A percentile compares a stretch with the other conserved stretches of the same genome.
phyloP scores from a whole-genome alignment of 805 yeast species.

The Kuraishia piskuri region DNA sequence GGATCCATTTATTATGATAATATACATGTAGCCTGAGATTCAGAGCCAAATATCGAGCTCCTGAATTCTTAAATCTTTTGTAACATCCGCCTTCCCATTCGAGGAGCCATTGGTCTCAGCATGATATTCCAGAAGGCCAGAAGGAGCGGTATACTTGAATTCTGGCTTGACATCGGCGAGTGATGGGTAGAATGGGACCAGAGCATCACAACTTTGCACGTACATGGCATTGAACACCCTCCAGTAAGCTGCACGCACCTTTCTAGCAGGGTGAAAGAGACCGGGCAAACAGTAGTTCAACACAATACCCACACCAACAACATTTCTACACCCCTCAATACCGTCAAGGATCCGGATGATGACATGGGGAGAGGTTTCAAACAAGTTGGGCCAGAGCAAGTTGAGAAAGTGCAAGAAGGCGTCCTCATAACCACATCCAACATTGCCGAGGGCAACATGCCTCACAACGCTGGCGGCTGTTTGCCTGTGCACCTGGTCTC shows the following conservation, averaged over 20 bases:
- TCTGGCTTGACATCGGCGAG: constrained; percentile 20
- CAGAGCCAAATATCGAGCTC: background rate
- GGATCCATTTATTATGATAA: background rate
- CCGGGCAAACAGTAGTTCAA: constrained; percentile 82
- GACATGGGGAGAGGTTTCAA: constrained; percentile 94
- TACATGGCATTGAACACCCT: constrained; percentile 69
- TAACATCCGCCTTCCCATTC: background rate
- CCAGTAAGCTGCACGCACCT: constrained; percentile 85
- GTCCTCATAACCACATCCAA: constrained; percentile 70
- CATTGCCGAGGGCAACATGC: constrained; percentile 73
- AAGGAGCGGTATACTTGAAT: background rate
- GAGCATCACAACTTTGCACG: constrained; percentile 59
- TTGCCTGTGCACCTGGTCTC: constrained; percentile 91
- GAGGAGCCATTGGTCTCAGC: background rate
- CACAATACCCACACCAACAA: constrained; percentile 69
- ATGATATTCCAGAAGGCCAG: background rate
- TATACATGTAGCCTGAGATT: background rate
- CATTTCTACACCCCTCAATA: constrained; percentile 60
- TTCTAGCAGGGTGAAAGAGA: constrained; percentile 85
- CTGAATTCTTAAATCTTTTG: background rate
- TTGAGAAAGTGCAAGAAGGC: constrained; percentile 79
- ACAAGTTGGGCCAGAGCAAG: constrained; percentile 78
- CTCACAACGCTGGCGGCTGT: constrained; percentile 85
- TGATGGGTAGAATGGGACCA: constrained; percentile 78
- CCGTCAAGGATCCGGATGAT: constrained; percentile 75